Evolutionary conservation across 2,329 filamentous ascomycete genomes (phyloP), one percentile per base, ranked within the genome.

Genomic region (Trichoderma afroharzianum): DNA sequence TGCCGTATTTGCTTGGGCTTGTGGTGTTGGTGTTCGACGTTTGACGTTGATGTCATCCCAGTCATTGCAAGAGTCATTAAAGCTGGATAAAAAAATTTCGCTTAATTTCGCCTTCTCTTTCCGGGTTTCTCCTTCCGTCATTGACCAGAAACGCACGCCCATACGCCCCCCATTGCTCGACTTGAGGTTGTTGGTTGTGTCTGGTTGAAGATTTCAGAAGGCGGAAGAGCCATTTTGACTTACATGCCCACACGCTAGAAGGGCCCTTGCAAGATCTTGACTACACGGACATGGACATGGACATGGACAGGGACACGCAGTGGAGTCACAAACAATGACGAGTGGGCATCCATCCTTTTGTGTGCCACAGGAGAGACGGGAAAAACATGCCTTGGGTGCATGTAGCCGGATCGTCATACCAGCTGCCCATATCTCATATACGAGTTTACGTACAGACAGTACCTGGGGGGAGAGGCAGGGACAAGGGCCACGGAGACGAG

Each of bases 391-490:
- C 28, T 58, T 70, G 68, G 21, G 24, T 64, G 59, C 61, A 58
- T 64, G 59, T 57, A 63, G 50, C 68, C 59, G 50, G 61, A 64
- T 64, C 28, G 61, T 64, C 61, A 43, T 64, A 64, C 61, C 55
- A 21, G 66, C 53, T 39, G 26, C 53, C 39, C 47, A 50, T 43
- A 28, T 43, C 28, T 39, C 33, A 14, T 26, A n/a, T 30, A 24
- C 55, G 24, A 24, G 36, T 43, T 43, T 43, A 43, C 26, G 28
- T 33, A 36, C 39, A n/a, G 26, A 28, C 24, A 32, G 18, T 28
- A 57, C 8, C 53, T 59, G 21, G 32, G 43, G 24, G 11, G 39
- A 61, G 36, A 33, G 33, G 11, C 11, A 43, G 43, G 24, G 18
- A 30, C 63, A 28, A 50, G 61, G 43, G 36, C 61, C 36, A 39